A percentile compares a stretch with the other conserved stretches of the same genome.
phyloP scores from a whole-genome alignment of 257 asterid genomes.

The Ophiorrhiza pumila region DNA sequence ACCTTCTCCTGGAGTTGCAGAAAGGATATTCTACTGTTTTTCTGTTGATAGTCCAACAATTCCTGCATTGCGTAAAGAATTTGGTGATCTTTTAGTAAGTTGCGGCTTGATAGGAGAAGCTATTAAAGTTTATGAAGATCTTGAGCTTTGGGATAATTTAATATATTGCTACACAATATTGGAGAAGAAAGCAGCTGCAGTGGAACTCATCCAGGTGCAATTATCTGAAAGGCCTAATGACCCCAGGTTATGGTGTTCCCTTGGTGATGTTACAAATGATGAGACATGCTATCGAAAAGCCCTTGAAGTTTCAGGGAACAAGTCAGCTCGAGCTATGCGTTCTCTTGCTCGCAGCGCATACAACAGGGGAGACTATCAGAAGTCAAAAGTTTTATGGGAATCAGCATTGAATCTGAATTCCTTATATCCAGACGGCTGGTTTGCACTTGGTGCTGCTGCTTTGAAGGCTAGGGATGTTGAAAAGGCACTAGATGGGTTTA shows the following conservation, averaged over 20 bases:
- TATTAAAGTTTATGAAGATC: slow-evolving; percentile 72
- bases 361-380: slow-evolving; percentile 73
- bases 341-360: slow-evolving; percentile 94
- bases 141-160: slow-evolving; percentile 96
- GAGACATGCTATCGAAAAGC: slow-evolving; percentile 77
- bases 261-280: slow-evolving; percentile 80
- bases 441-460: slow-evolving; percentile 93
- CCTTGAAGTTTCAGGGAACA: slow-evolving; percentile 72
- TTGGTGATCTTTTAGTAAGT: slow-evolving; percentile 81
- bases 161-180: slow-evolving; percentile 66
- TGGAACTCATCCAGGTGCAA: slow-evolving; percentile 66
- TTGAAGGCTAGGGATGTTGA: slow-evolving; percentile 75
- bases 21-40: slow-evolving; percentile 65
- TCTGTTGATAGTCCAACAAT: slow-evolving; percentile 66
- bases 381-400: slow-evolving; percentile 73
- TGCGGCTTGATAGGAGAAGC: slow-evolving; percentile 94
- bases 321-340: slow-evolving; percentile 81
- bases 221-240: slow-evolving; percentile 67
- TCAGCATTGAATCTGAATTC: slow-evolving; percentile 90
- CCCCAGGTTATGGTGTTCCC: slow-evolving; percentile 91
- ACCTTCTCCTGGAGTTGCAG: slow-evolving; percentile 54
- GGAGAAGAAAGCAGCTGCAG: slow-evolving; percentile 93
- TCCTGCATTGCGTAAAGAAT: slow-evolving; percentile 82
- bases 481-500: slow-evolving; percentile 84
- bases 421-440: slow-evolving; percentile 91